A percentile compares a stretch with the other conserved stretches of the same genome.
Conservation (phyloP, 2,329 filamentous ascomycete genomes). For the Thermoascus crustaceus region DNA sequence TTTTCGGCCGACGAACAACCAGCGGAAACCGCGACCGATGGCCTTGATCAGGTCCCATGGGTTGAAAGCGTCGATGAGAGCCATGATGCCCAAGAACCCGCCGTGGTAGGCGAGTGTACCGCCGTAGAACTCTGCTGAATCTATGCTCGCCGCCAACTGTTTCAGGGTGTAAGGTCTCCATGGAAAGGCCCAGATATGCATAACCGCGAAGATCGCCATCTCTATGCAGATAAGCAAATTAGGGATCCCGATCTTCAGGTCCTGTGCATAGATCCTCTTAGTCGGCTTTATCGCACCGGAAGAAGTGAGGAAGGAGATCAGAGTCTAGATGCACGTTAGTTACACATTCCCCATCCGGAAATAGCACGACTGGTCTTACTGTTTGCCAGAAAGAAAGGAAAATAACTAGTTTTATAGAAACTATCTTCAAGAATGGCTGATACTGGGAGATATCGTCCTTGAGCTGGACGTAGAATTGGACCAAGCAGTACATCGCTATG, state of each 20-base stretch:
- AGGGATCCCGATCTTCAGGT: constrained; percentile 74
- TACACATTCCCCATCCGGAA: background rate
- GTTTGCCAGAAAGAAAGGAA: constrained; percentile 87
- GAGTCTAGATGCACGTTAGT: constrained; percentile 29
- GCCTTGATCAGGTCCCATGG: constrained; percentile 78
- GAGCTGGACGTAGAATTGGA: constrained; percentile 79
- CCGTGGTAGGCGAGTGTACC: constrained; percentile 52
- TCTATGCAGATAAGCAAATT: constrained; percentile 71
- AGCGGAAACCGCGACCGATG: constrained; percentile 66
- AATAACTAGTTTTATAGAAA: constrained; percentile 84
- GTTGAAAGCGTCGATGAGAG: constrained; percentile 65
- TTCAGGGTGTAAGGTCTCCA: constrained; percentile 59
- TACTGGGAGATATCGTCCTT: constrained; percentile 60
- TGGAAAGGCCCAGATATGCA: constrained; percentile 77
- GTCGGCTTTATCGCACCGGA: constrained; percentile 57
- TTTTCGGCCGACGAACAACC: constrained; percentile 69
- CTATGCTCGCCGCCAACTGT: constrained; percentile 40
- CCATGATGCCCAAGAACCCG: constrained; percentile 56
- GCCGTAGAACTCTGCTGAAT: constrained; percentile 34
- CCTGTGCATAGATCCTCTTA: constrained; percentile 57
- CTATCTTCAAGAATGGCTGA: constrained; percentile 67
- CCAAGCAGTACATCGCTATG: constrained; percentile 79
- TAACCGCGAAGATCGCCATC: constrained; percentile 70
- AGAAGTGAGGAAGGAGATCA: constrained; percentile 55
- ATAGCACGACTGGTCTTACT: constrained; percentile 21